Base-by-base conservation (phyloP, 257 asterid species). In the Misopates orontium region DNA sequence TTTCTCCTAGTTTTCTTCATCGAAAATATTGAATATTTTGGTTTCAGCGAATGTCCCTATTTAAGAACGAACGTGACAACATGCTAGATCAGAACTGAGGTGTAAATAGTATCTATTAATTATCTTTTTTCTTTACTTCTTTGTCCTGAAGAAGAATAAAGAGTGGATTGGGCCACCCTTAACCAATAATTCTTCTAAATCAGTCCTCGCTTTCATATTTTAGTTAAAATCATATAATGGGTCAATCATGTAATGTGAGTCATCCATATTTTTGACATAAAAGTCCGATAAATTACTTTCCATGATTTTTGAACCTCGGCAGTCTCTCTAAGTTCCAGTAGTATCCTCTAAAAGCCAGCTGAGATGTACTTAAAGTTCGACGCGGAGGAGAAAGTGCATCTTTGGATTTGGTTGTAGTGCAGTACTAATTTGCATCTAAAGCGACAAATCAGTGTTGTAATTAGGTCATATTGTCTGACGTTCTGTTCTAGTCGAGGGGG, bases 21-120 rank as follows among this genome's bases (percentile, higher is more conserved):
- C 24, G 69, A 41, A 31, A 50, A 47, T 58, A 32, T 17, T 13
- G 59, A 55, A 44, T 56, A 67, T 21, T 25, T 19, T 32, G 28
- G 49, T 25, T 60, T 52, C 41, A 23, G 53, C 22, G 52, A 21
- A 67, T 21, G 48, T 5, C 18, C 22, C 39, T 32, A 32, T 50
- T 50, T 64, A 7, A 31, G 32, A 64, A 63, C 56, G 57, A 47
- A 25, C 7, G 4, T 20, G 10, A 15, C 17, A 41, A 45, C 47
- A 10, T n/a, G 40, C 32, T 31, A 47, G 23, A 22, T 23, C 50
- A 52, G 21, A 24, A 55, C 31, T 64, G 22, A 23, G 44, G 52
- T 66, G 10, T 47, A 48, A 28, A 28, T 28, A 28, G 4, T 11
- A 0, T 15, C n/a, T 19, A 6, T 40, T 39, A 0, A 36, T 8